Base-by-base conservation (phyloP, 176 grass and related monocot genomes). In the Eremochloa ophiuroides region DNA sequence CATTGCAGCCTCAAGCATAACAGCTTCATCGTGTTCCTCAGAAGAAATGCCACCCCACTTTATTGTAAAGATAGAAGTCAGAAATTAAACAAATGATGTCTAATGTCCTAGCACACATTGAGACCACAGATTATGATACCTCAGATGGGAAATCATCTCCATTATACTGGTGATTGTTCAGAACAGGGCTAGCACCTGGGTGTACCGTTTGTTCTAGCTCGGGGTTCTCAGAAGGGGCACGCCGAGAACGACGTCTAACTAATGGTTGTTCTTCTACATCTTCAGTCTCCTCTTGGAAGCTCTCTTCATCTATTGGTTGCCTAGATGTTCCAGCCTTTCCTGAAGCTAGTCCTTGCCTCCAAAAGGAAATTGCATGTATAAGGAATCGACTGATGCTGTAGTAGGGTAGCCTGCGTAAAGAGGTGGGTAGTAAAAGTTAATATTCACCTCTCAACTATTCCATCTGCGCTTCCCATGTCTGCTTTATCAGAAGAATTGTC, bases 1-100 rank as follows among this genome's bases (percentile, higher is more conserved):
- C 91, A 99, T 99, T 53, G 96, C 96, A 59, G 91, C 96, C 76
- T 99, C 96, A 67, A 99, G 91, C 96, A 99, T 99, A 88, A 99
- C 82, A 71, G 96, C 96, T 86, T 99, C 96, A 77, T 99, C 93
- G 73, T 93, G 96, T 67, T 99, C 93, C 88, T 93, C 85, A 63
- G 91, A 90, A 71, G 96, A 95, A 76, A 99, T 95, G 51, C 93
- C 96, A 71, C 96, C 96, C 93, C 93, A 99, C 96, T 99, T 86
- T 70, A 46, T 86, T 39, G 31, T 85, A 62, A 81, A 78, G 7
- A 84, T 84, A 17, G 69, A 84, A 66, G 60, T 65, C 56, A 85
- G 51, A 43, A 81, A 84, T 28, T 4, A 38, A 80, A n/a, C 28
- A 69, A 28, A 76, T 72, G 47, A 0, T 82, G 66, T 20, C 35